phyloP scores from a whole-genome alignment of 176 grass and related monocot species.

The Elaeis guineensis region DNA sequence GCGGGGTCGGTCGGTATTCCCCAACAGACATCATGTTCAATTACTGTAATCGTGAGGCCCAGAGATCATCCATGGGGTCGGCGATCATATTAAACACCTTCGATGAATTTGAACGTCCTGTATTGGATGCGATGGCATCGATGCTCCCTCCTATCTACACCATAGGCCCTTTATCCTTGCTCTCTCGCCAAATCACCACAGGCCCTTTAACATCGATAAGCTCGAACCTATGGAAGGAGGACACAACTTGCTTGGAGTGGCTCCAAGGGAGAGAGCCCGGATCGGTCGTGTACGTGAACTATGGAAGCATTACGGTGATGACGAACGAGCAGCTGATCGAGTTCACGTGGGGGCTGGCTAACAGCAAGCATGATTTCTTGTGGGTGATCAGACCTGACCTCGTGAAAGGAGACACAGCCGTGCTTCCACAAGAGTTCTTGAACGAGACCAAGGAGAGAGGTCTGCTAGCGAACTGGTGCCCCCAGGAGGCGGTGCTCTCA shows the following conservation, averaged over 20 bases:
- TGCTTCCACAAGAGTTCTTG: conserved; percentile 12
- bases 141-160: conserved; percentile 8
- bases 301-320: conserved; percentile 16
- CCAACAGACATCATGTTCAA: conserved; percentile 6
- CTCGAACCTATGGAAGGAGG: conserved; percentile 14
- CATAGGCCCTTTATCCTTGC: neutral
- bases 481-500: conserved; percentile 9
- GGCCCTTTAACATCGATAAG: neutral
- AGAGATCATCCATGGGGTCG: neutral
- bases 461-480: conserved; percentile 12
- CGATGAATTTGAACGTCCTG: neutral
- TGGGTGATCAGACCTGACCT: conserved; percentile 14
- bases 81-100: conserved; percentile 8
- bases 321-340: conserved; percentile 14
- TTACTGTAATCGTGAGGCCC: neutral
- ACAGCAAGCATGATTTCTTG: conserved; percentile 6
- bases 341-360: conserved; percentile 18
- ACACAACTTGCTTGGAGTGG: conserved; percentile 10
- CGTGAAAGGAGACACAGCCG: neutral
- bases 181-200: neutral
- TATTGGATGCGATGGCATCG: conserved; percentile 4
- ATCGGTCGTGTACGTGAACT: conserved; percentile 15
- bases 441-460: neutral
- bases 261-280: neutral
- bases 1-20: too few species aligned